Evolutionary conservation across 176 grass and related monocot genomes (phyloP), one percentile per base, ranked within the genome.

Genomic region (Urochloa ruziziensis): DNA sequence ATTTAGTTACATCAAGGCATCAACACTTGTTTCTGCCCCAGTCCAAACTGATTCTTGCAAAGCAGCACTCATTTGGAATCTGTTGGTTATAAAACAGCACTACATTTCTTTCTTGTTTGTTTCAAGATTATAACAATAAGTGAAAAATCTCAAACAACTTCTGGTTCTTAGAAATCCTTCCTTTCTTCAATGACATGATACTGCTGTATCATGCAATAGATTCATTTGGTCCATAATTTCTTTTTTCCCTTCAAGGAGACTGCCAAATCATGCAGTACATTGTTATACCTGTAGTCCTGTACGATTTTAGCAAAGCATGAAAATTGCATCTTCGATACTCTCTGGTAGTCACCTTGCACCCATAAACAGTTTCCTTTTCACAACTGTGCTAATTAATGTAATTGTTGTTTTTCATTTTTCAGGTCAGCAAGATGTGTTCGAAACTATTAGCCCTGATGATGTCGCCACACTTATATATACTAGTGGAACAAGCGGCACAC

Each of bases 381-480:
- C 10, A 83, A 27, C 13, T 33, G 4, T 70, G 13, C 39, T 78
- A 46, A 51, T 34, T 65, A 56, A 80, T 43, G 10, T 4, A 85
- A 28, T 16, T 39, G 2, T 25, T 33, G 7, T 76, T 81, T 53
- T 67, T 32, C 37, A 48, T 83, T 47, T 62, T 2, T 80, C 63
- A 95, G 91, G 82, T 57, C 67, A 78, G 47, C 48, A 90, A 54
- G 67, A 61, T 35, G 76, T 73, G 63, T 91, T 84, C 16, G 89
- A 98, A 88, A 51, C 82, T 69, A 98, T 98, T 78, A 83, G 18
- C 70, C 80, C 89, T 66, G 92, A 95, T 67, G 96, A 98, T 82
- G 87, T 98, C 82, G 96, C 96, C 18, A 90, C 96, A 60, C 75
- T 98, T 67, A 98, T 98, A 82, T 98, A 98, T 88, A 98, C 96